phyloP scores from a whole-genome alignment of 202 grass and related monocot species.

The Zizania palustris region DNA sequence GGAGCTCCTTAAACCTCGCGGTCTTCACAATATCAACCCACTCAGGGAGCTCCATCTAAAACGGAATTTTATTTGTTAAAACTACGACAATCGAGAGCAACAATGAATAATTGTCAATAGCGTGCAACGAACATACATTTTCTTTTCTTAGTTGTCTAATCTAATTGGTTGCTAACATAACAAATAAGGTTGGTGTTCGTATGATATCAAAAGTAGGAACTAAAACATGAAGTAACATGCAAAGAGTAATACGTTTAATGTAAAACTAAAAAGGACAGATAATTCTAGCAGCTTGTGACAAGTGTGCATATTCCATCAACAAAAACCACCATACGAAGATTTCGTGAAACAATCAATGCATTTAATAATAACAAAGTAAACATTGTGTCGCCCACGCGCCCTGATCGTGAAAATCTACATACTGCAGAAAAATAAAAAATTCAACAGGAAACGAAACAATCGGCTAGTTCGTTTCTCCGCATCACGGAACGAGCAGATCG shows the following conservation, averaged over 20 bases:
- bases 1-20: slow-evolving; percentile 84
- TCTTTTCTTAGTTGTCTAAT: background rate
- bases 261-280: background rate
- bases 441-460: background rate
- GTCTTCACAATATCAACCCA: slow-evolving; percentile 88
- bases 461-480: background rate
- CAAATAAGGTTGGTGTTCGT: background rate
- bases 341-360: background rate
- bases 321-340: too few relatives aligned
- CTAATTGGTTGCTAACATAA: too few relatives aligned
- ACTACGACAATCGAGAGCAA: background rate
- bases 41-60: slow-evolving; percentile 80
- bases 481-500: background rate
- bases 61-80: background rate
- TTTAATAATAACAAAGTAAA: too few relatives aligned
- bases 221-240: background rate
- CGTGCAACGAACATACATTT: background rate
- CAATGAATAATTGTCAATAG: background rate
- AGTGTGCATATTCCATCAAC: background rate
- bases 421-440: background rate
- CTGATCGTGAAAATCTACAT: background rate
- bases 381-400: background rate
- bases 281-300: background rate
- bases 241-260: background rate
- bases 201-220: background rate